Base-by-base conservation (phyloP, 768 basidiomycete species). In the Tylopilus sp. region DNA sequence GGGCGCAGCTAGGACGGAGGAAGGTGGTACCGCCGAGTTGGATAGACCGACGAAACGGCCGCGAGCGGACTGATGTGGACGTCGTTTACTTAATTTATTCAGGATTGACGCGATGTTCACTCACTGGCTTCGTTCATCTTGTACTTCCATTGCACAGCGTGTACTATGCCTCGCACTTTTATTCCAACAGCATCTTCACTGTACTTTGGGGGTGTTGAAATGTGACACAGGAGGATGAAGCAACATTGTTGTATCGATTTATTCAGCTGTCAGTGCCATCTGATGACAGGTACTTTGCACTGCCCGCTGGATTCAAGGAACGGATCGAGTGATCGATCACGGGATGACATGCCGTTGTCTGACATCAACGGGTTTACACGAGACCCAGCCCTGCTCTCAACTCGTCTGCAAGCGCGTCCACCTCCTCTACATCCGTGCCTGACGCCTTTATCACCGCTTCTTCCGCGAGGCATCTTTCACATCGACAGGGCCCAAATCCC, bases 401-500 rank as follows among this genome's bases (percentile, higher is more conserved):
- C 58, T 88, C 81, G 47, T 69, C 72, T 53, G 76, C 84, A 42
- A 87, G 62, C 57, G 80, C 79, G 26, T 74, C 74, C 54, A 74
- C 61, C 26, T 56, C 57, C 5, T 35, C 48, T 0, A 17, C 26
- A 2, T 52, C 42, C 18, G 36, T 47, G 3, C 54, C 61, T 11
- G 61, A 33, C 28, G 28, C 42, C 12, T 43, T 59, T 4, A 50
- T 52, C 23, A 66, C 73, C 47, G 59, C 64, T 57, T 72, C 76
- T 65, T 94, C 91, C 43, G 74, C 70, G 11, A 77, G 57, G 65
- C 93, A 95, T 23, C 85, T 74, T 52, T 69, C 70, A 64, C 93
- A 95, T 11, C 53, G 57, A 60, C 93, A 95, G 45, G 72, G 60
- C 2, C 77, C 88, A 57, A 91, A 90, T 3, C 87, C 88, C 89